Evolutionary conservation across 306 rosid genomes (phyloP).

Genomic region (Arachis stenosperma): DNA sequence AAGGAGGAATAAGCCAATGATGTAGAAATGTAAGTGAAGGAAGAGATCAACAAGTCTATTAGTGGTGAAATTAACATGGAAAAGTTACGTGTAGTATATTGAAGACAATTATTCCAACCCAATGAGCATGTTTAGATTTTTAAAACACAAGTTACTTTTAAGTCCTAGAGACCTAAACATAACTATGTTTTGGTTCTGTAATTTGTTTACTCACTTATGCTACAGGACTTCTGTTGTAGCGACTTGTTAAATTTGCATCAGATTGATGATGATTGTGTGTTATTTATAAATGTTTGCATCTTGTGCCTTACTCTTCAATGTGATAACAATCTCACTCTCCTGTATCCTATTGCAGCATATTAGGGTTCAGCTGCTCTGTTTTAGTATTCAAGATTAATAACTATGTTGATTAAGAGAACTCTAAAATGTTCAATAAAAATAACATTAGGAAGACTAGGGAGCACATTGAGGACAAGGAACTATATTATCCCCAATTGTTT

Average conservation of each 20-base stretch:
- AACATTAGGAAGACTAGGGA: background rate
- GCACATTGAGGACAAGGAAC: background rate
- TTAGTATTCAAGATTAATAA: background rate
- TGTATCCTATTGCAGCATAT: background rate
- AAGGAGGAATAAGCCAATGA: background rate
- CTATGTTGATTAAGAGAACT: background rate
- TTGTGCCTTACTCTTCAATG: background rate
- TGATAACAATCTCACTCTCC: background rate
- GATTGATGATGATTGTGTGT: background rate
- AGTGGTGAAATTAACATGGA: background rate
- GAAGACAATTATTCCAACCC: background rate
- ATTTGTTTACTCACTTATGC: background rate
- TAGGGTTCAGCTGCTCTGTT: background rate
- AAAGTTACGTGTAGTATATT: background rate
- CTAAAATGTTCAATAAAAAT: constrained; percentile 12
- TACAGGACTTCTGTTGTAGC: background rate
- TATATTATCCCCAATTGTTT: background rate
- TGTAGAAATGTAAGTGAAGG: background rate
- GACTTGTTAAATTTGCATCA: background rate
- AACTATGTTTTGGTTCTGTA: background rate
- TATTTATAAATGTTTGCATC: background rate
- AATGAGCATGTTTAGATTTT: background rate
- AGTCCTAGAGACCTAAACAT: background rate
- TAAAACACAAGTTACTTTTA: background rate
- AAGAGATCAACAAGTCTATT: background rate